These are phyloP conservation scores for Penicillium manginii DNA, from an alignment of 495 filamentous ascomycete species.

Conservation along the genomic window DNA sequence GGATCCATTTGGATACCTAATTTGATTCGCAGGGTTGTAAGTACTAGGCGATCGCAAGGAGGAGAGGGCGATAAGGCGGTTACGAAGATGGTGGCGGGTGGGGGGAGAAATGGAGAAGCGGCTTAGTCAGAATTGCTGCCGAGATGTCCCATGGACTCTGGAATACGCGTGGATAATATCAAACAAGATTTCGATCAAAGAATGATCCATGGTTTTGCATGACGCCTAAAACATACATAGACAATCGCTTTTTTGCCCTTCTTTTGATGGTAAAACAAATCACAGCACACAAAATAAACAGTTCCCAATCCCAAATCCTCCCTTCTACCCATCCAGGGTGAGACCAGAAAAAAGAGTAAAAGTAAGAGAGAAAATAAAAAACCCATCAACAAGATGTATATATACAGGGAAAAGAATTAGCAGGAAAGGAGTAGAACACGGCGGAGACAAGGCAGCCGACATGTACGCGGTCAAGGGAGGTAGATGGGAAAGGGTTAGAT, in stretches of 20 bases:
- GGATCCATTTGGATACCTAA: not conserved
- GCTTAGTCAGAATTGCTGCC: slow-evolving; percentile 10
- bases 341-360: slow-evolving; percentile 17
- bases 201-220: slow-evolving; percentile 16
- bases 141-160: not conserved
- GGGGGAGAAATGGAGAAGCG: not conserved
- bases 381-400: slow-evolving; percentile 29
- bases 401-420: slow-evolving; percentile 39
- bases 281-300: slow-evolving; percentile 12
- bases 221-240: slow-evolving; percentile 19
- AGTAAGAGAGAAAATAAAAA: not conserved
- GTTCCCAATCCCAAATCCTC: slow-evolving; percentile 14
- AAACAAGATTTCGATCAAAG: slow-evolving; percentile 1
- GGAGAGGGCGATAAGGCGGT: slow-evolving; percentile 9
- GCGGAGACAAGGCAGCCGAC: slow-evolving; percentile 30
- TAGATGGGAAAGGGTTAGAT: not conserved
- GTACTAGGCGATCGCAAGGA: not conserved
- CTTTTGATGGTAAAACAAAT: slow-evolving; percentile 7
- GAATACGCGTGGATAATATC: not conserved
- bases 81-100: not conserved
- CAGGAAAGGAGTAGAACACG: slow-evolving; percentile 22
- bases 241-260: slow-evolving; percentile 23
- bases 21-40: not conserved
- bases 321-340: slow-evolving; percentile 33
- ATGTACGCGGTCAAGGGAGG: slow-evolving; percentile 32